A percentile compares a stretch with the other conserved stretches of the same genome.
phyloP scores from a whole-genome alignment of 2,329 filamentous ascomycete species.

The Pyrenophora seminiperda region DNA sequence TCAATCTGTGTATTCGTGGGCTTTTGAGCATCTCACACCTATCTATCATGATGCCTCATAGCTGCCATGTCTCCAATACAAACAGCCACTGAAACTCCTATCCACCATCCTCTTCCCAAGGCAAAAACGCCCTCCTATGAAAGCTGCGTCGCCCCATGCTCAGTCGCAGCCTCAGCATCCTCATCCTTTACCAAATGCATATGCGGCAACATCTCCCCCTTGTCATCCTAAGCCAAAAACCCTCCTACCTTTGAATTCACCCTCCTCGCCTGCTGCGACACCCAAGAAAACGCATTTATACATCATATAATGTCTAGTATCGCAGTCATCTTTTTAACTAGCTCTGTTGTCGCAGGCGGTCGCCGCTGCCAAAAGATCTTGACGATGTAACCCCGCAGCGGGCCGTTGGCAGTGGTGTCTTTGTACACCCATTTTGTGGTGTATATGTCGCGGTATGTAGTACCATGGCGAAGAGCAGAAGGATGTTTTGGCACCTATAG shows the following conservation, averaged over 20 bases:
- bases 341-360: not conserved
- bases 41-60: too few relatives aligned
- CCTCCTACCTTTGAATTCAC: not conserved
- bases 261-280: not conserved
- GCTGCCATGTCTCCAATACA: too few relatives aligned
- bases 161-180: too few relatives aligned
- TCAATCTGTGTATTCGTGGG: too few relatives aligned
- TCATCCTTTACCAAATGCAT: conserved; percentile 5
- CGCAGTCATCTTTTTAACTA: not conserved
- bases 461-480: too few relatives aligned
- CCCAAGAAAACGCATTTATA: not conserved
- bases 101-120: too few relatives aligned
- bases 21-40: too few relatives aligned
- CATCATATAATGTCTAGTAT: not conserved
- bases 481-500: too few relatives aligned
- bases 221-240: conserved; percentile 11
- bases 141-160: too few relatives aligned
- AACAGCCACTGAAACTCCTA: too few relatives aligned
- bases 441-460: not conserved
- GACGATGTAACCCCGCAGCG: not conserved
- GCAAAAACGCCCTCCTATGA: too few relatives aligned
- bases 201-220: conserved; percentile 8
- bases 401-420: not conserved
- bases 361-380: conserved; percentile 3
- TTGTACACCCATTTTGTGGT: conserved; percentile 14